Conservation (phyloP, 1,139 yeast genomes). For the Geotrichum fermentans region DNA sequence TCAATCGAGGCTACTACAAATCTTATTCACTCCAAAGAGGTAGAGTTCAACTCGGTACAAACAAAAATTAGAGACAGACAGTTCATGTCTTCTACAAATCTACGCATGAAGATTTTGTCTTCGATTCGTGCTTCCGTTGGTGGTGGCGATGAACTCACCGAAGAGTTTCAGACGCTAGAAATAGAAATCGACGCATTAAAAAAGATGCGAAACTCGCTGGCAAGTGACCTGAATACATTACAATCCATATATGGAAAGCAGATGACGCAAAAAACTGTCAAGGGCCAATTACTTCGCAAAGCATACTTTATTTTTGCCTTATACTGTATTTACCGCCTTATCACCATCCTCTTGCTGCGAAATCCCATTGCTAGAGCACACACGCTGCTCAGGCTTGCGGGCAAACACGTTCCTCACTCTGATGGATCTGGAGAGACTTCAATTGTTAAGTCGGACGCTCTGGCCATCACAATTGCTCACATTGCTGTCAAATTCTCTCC, state of each 20-base stretch:
- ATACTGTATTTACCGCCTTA: constrained; percentile 61
- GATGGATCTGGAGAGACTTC: constrained; percentile 10
- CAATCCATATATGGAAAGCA: constrained; percentile 31
- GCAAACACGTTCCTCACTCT: neutral
- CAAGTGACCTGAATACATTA: constrained; percentile 33
- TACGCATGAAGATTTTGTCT: constrained; percentile 30
- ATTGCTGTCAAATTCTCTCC: constrained; percentile 27
- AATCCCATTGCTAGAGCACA: constrained; percentile 28
- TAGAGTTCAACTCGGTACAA: constrained; percentile 4
- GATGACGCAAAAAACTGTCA: constrained; percentile 30
- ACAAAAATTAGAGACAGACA: constrained; percentile 23
- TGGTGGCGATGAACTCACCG: constrained; percentile 42
- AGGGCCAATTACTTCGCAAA: constrained; percentile 32
- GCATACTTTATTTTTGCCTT: constrained; percentile 44
- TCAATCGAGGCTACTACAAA: constrained; percentile 38
- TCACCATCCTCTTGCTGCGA: constrained; percentile 40
- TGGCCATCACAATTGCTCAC: constrained; percentile 60
- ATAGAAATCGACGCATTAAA: constrained; percentile 68
- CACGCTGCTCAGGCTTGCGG: constrained; percentile 9
- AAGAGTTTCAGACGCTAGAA: constrained; percentile 59
- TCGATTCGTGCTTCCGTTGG: constrained; percentile 24
- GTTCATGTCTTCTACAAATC: constrained; percentile 28
- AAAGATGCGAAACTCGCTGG: constrained; percentile 39
- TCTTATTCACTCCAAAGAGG: constrained; percentile 32
- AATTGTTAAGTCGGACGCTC: constrained; percentile 27